Evolutionary conservation across 345 rosid genomes (phyloP), one percentile per base, ranked within the genome.

Genomic region (Bruguiera gymnorhiza): DNA sequence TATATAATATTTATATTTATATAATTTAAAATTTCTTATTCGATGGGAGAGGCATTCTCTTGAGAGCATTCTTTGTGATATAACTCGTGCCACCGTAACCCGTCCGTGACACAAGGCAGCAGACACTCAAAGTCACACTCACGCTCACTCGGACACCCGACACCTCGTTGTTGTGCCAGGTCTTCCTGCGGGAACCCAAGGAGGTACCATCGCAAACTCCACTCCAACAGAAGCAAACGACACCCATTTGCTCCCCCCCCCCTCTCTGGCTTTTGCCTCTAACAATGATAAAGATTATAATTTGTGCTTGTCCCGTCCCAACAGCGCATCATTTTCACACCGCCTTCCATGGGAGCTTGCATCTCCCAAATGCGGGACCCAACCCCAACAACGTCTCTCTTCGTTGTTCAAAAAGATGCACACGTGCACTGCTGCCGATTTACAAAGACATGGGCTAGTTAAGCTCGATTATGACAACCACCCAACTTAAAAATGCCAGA

Each of bases 401-500:
- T 29, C 9, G 60, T 56, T n/a, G 23, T 4, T 60, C 1, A 30
- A 70, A 79, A 68, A 46, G 63, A 70, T 24, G 52, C 84, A 81
- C 90, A 82, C 88, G 88, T 86, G 90, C 86, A 69, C 70, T 48
- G 62, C 70, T 60, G 73, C 71, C 67, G 53, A 48, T 64, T 71
- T 81, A 76, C 23, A 65, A 75, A 66, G 65, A 71, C 65, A 34
- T 30, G 87, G 65, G 82, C 78, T 76, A 31, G 64, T 78, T 65
- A 50, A 66, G 63, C 74, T 68, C 57, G 4, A 57, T 69, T 13
- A 63, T 46, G 30, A n/a, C 61, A 36, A 23, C 46, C 26, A 63
- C 54, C 57, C 26, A 6, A 29, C 9, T 20, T 6, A 63, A 30
- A 5, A 36, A 36, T 53, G 18, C 50, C 50, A 15, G 50, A 3